These are phyloP conservation scores for Cadophora gregata DNA, from an alignment of 2,329 filamentous ascomycete genomes.

Conservation along the genomic window DNA sequence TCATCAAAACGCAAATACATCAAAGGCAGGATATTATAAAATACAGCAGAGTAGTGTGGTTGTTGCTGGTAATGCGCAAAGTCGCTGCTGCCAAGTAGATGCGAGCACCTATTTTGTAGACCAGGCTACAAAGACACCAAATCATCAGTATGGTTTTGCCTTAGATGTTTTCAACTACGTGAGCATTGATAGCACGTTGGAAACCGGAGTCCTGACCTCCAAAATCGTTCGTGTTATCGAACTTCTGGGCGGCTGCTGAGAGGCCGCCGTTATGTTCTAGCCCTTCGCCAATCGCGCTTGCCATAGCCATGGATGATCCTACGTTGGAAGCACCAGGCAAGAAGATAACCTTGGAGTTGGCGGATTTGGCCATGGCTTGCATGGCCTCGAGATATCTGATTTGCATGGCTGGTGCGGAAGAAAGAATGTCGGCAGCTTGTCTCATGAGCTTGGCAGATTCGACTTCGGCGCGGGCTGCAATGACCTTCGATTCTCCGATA, in stretches of 20 bases:
- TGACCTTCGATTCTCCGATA: slow-evolving; percentile 98
- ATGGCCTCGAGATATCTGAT: slow-evolving; percentile 98
- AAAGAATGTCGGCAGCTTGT: slow-evolving; percentile 92
- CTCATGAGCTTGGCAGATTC: slow-evolving; percentile 94
- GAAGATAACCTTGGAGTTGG: slow-evolving; percentile 89
- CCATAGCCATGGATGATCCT: slow-evolving; percentile 64
- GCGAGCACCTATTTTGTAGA: slow-evolving; percentile 36
- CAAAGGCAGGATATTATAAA: slow-evolving; percentile 13
- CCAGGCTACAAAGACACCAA: slow-evolving; percentile 36
- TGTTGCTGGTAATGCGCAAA: not conserved
- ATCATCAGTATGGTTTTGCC: slow-evolving; percentile 34
- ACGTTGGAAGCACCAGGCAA: slow-evolving; percentile 63
- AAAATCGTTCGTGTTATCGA: slow-evolving; percentile 52
- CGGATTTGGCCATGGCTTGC: slow-evolving; percentile 97
- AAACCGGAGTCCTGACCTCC: slow-evolving; percentile 65
- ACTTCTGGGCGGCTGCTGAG: slow-evolving; percentile 46
- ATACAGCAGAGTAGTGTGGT: slow-evolving; percentile 15
- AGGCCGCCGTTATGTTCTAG: slow-evolving; percentile 56
- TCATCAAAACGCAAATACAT: slow-evolving; percentile 12
- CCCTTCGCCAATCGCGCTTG: slow-evolving; percentile 60
- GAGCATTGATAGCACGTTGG: slow-evolving; percentile 80
- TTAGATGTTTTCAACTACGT: slow-evolving; percentile 85
- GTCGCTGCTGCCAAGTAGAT: not conserved
- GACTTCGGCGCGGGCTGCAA: slow-evolving; percentile 95
- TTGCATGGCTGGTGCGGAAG: slow-evolving; percentile 94